Base-by-base conservation (phyloP, 306 rosid genomes). In the Citrullus colocynthis region DNA sequence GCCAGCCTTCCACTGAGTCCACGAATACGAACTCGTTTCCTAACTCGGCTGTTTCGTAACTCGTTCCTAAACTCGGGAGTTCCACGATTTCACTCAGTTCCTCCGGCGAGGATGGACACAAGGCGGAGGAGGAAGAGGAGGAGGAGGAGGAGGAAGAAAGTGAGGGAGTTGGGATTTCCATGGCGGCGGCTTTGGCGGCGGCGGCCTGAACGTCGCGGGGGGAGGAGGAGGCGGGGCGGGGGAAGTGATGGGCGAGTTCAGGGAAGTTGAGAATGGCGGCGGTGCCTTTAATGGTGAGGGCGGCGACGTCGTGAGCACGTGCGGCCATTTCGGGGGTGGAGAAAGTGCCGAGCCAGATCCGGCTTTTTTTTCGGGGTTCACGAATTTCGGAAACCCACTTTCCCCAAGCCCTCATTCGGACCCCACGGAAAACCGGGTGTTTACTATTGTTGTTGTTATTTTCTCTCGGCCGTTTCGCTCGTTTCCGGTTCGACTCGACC, bases 331-430 rank as follows among this genome's bases (percentile, higher is more conserved):
- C 97, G 0, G 99, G 86, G 0, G 97, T 90, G 13, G 93, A 87
- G 82, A 88, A 95, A 4, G 99, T 95, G 1, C 99, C 99, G 0
- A 95, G 91, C 99, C 99, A 95, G 90, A 95, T 95, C 87, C 99
- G 88, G 74, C 85, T 95, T 78, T 95, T 95, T 83, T 95, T 95
- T 51, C 96, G 65, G 4, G 99, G 99, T 75, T 95, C 97, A 1
- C 99, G 90, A 84, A 95, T 95, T 89, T 95, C 99, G 32, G 99
- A 95, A 3, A 95, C 99, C 99, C 99, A 95, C 74, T 89, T 95
- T 6, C 99, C 99, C 99, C 99, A 95, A 0, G 91, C 69, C 61
- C 99, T 82, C 99, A 92, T 95, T 88, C 99, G 87, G 24, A 95
- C 97, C 36, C 99, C 99, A 83, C 97, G 86, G 82, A 90, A 95